Base-by-base conservation (phyloP, 805 yeast species). In the Myxozyma kluyveri region DNA sequence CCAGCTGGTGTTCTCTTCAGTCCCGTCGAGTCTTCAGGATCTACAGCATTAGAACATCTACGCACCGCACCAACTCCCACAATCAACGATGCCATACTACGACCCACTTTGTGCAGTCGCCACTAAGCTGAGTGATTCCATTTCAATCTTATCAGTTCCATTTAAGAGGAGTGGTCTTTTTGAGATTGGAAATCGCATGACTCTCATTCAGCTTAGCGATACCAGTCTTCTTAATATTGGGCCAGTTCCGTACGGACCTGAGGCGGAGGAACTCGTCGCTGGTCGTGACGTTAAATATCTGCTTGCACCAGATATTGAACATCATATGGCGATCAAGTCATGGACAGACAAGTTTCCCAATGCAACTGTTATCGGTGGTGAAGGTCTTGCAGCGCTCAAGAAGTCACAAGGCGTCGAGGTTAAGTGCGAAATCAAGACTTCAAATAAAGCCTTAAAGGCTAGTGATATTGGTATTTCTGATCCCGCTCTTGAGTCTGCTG, bases 291-390 rank as follows among this genome's bases (percentile, higher is more conserved):
- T 67, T 44, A 54, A 44, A 40, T 67, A 65, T 57, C 70, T 81
- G 36, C 72, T 84, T 42, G 73, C 84, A 42, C 88, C 88, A 2
- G 87, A 84, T 61, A 62, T 59, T 27, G 85, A 81, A 60, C 89
- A 84, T 62, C 81, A 85, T 1, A 68, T 84, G 79, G 86, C 84
- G 3, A 78, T 83, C 18, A 63, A 67, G 29, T 75, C 78, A 10
- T 77, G 83, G 68, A 76, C 78, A 63, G 70, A 72, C 18, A 66
- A 68, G 50, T 74, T 70, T 63, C 86, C 87, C 2, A 60, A 69
- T 2, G 66, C 80, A 45, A 75, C 76, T 57, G 65, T 84, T 29
- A 73, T 83, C 52, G 86, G 83, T 2, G 74, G 78, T 67, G 80
- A 73, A 29, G 73, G 59, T 7, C 55, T 65, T 32, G 46, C 50